Percentiles rank a stretch among this genome's conserved stretches.
Conservation (phyloP, 2,329 filamentous ascomycete genomes). For the Emergomyces africanus region DNA sequence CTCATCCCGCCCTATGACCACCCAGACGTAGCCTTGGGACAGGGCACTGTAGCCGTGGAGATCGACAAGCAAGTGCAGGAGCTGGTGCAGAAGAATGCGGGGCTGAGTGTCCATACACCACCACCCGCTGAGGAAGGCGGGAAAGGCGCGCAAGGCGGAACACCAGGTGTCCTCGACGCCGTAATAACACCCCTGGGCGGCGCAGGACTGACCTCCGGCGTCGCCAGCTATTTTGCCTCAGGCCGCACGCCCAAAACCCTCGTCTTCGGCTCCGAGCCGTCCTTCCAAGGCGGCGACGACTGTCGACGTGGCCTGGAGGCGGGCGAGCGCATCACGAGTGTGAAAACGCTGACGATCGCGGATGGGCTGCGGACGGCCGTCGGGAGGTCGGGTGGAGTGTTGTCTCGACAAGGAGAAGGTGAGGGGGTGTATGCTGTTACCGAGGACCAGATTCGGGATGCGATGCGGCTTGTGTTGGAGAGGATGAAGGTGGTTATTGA, state of each 20-base stretch:
- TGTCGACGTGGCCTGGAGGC: constrained; percentile 55
- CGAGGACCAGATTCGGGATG: constrained; percentile 68
- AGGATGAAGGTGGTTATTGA: constrained; percentile 84
- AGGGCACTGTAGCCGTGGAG: constrained; percentile 82
- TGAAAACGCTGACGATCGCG: constrained; percentile 69
- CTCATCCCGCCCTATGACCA: constrained; percentile 88
- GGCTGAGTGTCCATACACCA: constrained; percentile 15
- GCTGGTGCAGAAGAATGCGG: constrained; percentile 30
- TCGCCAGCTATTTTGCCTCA: constrained; percentile 58
- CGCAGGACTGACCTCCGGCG: constrained; percentile 74
- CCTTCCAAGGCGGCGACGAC: constrained; percentile 74
- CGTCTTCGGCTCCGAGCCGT: constrained; percentile 82
- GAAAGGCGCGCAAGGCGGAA: not conserved
- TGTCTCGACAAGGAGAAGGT: constrained; percentile 61
- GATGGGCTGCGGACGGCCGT: constrained; percentile 81
- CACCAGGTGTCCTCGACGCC: constrained; percentile 40
- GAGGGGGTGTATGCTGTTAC: constrained; percentile 57
- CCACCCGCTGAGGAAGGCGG: not conserved
- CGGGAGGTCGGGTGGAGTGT: constrained; percentile 64
- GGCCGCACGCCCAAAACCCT: constrained; percentile 45
- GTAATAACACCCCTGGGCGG: constrained; percentile 78
- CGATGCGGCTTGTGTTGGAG: constrained; percentile 70
- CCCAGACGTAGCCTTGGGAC: constrained; percentile 78
- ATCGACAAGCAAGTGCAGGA: constrained; percentile 58
- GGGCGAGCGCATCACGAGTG: constrained; percentile 51